These are phyloP conservation scores for Teratosphaeriaceae sp. DNA, from an alignment of 2,329 filamentous ascomycete species.

Conservation along the genomic window DNA sequence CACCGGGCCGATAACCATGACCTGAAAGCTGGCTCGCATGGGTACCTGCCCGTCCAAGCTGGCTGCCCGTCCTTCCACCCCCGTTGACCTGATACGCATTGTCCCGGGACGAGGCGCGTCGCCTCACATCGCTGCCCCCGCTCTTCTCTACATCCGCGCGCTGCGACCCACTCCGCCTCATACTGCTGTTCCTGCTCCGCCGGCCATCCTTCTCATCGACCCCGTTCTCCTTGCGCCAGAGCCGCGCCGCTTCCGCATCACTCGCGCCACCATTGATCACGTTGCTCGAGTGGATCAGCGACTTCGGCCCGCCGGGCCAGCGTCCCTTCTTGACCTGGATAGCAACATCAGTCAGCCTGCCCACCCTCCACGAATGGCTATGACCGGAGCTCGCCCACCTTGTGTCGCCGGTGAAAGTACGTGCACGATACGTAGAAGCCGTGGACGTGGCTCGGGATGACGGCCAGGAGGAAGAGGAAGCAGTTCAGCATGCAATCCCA, in stretches of 20 bases:
- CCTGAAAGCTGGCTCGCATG: not conserved
- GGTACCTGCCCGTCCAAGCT: not conserved
- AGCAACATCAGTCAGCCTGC: slow-evolving; percentile 6
- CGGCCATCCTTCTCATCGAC: slow-evolving; percentile 4
- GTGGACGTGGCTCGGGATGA: slow-evolving; percentile 36
- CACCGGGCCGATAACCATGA: not conserved
- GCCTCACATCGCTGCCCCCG: not conserved
- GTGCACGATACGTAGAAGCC: slow-evolving; percentile 36
- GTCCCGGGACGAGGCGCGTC: not conserved
- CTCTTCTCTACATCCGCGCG: not conserved
- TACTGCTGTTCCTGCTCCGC: slow-evolving; percentile 1
- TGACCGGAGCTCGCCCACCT: slow-evolving; percentile 16
- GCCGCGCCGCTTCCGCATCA: slow-evolving; percentile 24
- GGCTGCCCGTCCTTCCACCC: not conserved
- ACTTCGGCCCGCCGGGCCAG: slow-evolving; percentile 31
- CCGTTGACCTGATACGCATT: not conserved
- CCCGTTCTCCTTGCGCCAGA: slow-evolving; percentile 20
- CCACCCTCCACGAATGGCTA: too few species aligned
- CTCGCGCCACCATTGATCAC: slow-evolving; percentile 33
- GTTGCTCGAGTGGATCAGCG: slow-evolving; percentile 30
- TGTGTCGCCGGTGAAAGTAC: slow-evolving; percentile 33
- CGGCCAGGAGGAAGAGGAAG: slow-evolving; percentile 34
- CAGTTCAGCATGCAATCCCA: slow-evolving; percentile 33
- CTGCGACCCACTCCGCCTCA: not conserved
- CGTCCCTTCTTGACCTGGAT: slow-evolving; percentile 29